Conservation (phyloP, 768 basidiomycete genomes). For the Daedaleopsis sinensis region DNA sequence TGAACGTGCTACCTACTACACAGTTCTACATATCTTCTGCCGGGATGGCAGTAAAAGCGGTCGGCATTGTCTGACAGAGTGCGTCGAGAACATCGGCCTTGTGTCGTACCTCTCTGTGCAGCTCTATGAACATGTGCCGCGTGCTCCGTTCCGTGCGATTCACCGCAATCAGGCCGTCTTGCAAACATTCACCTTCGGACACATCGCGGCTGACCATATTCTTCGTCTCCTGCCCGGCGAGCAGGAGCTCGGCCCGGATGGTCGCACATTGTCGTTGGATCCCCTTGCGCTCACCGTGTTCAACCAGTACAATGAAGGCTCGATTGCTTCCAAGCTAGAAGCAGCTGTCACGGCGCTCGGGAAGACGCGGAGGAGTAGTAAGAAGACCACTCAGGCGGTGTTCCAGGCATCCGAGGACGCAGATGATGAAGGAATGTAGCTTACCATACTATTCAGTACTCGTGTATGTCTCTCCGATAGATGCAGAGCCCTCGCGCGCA, state of each 20-base stretch:
- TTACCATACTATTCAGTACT: background rate
- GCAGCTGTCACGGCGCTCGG: background rate
- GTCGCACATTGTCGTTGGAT: background rate
- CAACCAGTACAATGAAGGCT: background rate
- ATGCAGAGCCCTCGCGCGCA: background rate
- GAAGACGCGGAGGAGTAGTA: background rate
- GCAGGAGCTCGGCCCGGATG: background rate
- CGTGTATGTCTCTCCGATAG: background rate
- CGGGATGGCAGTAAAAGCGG: too few species aligned
- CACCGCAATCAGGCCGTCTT: too few species aligned
- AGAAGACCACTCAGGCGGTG: background rate
- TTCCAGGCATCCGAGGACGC: background rate
- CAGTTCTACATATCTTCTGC: too few species aligned
- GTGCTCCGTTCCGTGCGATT: too few species aligned
- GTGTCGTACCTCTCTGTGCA: too few species aligned
- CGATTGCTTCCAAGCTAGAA: background rate
- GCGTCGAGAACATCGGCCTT: too few species aligned
- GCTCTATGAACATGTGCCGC: too few species aligned
- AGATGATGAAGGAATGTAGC: background rate
- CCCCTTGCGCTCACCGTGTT: background rate
- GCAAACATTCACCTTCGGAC: background rate
- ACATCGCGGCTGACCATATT: background rate
- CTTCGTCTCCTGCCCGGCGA: background rate
- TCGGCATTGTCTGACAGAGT: too few species aligned
- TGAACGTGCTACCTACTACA: too few species aligned